Evolutionary conservation across 2,329 filamentous ascomycete genomes (phyloP).

Genomic region (Xylaria multiplex): DNA sequence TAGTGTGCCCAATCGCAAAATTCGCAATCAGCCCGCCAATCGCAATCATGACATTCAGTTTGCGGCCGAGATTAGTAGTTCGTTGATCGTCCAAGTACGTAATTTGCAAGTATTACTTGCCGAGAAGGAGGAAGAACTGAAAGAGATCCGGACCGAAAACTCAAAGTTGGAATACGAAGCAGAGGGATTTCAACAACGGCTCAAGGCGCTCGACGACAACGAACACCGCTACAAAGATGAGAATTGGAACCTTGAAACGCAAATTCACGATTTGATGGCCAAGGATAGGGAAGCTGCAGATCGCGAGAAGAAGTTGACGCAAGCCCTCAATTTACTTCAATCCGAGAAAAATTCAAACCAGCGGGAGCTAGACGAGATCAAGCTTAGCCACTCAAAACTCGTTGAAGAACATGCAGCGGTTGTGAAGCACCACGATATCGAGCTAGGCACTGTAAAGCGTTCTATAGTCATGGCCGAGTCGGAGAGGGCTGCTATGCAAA

Average conservation of each 20-base stretch:
- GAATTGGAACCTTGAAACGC: conserved; percentile 96
- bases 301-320: conserved; percentile 82
- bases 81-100: conserved; percentile 90
- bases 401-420: conserved; percentile 80
- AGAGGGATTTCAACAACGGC: conserved; percentile 79
- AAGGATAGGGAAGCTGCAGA: conserved; percentile 80
- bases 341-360: conserved; percentile 81
- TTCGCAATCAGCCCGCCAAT: conserved; percentile 88
- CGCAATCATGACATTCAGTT: conserved; percentile 97
- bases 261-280: conserved; percentile 83
- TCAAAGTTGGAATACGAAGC: conserved; percentile 84
- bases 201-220: conserved; percentile 88
- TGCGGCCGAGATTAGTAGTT: conserved; percentile 97
- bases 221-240: conserved; percentile 98
- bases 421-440: conserved; percentile 87
- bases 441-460: conserved; percentile 84
- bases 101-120: conserved; percentile 85
- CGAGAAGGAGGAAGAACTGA: conserved; percentile 88
- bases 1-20: conserved; percentile 84
- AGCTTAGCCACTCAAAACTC: conserved; percentile 79
- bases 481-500: conserved; percentile 81
- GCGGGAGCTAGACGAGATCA: conserved; percentile 91
- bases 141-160: conserved; percentile 77
- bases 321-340: conserved; percentile 74
- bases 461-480: conserved; percentile 80